Conservation (phyloP, 805 yeast genomes). For the Jamesozyma jinghongensis region DNA sequence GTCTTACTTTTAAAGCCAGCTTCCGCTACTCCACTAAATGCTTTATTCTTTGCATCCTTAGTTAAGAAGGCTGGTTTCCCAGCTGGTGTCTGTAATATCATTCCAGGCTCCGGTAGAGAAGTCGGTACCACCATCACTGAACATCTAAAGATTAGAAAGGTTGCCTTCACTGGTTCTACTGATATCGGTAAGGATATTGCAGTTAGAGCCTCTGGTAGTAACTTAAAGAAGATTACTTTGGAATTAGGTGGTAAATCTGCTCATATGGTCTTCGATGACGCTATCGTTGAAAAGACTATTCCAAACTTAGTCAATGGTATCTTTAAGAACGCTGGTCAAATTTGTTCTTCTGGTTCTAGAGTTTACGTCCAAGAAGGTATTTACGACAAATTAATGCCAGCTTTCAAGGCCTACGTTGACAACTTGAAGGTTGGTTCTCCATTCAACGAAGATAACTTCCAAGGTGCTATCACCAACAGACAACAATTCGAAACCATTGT, state of each 20-base stretch:
- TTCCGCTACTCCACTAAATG: conserved; percentile 67
- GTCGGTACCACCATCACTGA: conserved; percentile 64
- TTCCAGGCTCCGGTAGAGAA: conserved; percentile 66
- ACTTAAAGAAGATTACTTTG: conserved; percentile 68
- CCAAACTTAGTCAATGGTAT: conserved; percentile 54
- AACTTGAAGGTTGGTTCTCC: conserved; percentile 65
- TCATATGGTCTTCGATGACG: conserved; percentile 64
- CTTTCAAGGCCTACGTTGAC: conserved; percentile 51
- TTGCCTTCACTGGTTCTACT: conserved; percentile 79
- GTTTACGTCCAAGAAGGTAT: conserved; percentile 63
- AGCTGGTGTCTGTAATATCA: conserved; percentile 63
- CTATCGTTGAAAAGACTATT: conserved; percentile 44
- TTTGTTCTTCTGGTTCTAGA: conserved; percentile 78
- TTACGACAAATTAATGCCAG: conserved; percentile 51
- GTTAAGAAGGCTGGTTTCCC: conserved; percentile 64
- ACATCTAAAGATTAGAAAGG: conserved; percentile 62
- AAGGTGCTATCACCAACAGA: conserved; percentile 72
- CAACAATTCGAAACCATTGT: conserved; percentile 61
- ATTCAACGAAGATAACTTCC: conserved; percentile 55
- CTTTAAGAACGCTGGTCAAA: conserved; percentile 74
- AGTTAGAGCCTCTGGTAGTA: conserved; percentile 59
- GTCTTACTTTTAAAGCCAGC: conserved; percentile 68
- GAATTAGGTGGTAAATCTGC: conserved; percentile 84
- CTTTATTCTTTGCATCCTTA: conserved; percentile 52
- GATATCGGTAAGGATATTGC: conserved; percentile 64